These are phyloP conservation scores for Wickerhamiella sorbophila DNA, from an alignment of 805 yeast species.

Conservation along the genomic window DNA sequence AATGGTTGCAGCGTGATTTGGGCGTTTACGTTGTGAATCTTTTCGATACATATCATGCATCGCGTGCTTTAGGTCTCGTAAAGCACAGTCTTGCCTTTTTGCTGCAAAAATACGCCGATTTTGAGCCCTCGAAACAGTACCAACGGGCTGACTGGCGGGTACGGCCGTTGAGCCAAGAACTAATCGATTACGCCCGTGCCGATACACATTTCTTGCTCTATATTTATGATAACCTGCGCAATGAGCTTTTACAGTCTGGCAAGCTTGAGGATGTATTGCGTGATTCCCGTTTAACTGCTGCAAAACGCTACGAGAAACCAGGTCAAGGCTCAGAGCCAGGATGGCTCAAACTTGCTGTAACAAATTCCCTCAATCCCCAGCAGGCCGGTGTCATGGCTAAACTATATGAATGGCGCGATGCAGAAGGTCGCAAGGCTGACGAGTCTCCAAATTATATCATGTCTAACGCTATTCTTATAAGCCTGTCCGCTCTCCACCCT, in stretches of 20 bases:
- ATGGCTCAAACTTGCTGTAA: slow-evolving; percentile 47
- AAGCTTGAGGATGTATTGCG: slow-evolving; percentile 39
- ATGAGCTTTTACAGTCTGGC: slow-evolving; percentile 38
- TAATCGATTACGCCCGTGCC: slow-evolving; percentile 79
- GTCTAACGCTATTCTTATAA: slow-evolving; percentile 64
- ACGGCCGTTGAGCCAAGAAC: slow-evolving; percentile 63
- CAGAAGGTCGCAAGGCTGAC: slow-evolving; percentile 56
- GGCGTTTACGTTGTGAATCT: slow-evolving; percentile 81
- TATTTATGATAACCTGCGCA: slow-evolving; percentile 62
- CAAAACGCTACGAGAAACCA: slow-evolving; percentile 67
- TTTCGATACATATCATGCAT: slow-evolving; percentile 88
- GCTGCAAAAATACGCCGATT: slow-evolving; percentile 64
- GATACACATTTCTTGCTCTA: slow-evolving; percentile 85
- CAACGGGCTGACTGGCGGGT: slow-evolving; percentile 95
- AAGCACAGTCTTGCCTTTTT: slow-evolving; percentile 73
- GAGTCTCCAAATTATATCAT: slow-evolving; percentile 74
- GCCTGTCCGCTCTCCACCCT: slow-evolving; percentile 46
- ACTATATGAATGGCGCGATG: slow-evolving; percentile 75
- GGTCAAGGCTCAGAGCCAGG: slow-evolving; percentile 49
- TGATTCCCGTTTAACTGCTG: slow-evolving; percentile 68
- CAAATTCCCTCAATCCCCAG: slow-evolving; percentile 43
- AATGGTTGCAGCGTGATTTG: slow-evolving; percentile 91
- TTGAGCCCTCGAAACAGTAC: slow-evolving; percentile 83
- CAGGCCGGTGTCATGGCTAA: slow-evolving; percentile 42
- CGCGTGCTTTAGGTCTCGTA: slow-evolving; percentile 64